These are phyloP conservation scores for Strigomonas culicis DNA, from an alignment of 208 protist species.

Conservation along the genomic window DNA sequence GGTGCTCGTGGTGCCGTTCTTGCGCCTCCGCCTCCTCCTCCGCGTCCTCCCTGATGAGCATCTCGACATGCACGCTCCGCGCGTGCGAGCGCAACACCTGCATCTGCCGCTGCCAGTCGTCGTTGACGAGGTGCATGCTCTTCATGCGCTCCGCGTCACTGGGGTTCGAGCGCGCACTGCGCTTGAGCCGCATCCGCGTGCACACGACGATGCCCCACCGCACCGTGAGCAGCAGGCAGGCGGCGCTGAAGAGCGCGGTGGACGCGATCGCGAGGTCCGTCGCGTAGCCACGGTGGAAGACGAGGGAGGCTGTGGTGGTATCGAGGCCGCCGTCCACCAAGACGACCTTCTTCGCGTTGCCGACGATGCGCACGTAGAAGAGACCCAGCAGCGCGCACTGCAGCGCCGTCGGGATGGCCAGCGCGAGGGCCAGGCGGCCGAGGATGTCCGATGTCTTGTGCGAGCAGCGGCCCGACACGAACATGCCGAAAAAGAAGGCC, in stretches of 20 bases:
- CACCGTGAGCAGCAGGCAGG: slow-evolving; percentile 22
- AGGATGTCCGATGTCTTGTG: slow-evolving; percentile 28
- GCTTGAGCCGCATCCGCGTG: slow-evolving; percentile 20
- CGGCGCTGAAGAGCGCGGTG: slow-evolving; percentile 28
- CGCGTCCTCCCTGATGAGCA: slow-evolving; percentile 20
- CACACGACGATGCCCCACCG: slow-evolving; percentile 27
- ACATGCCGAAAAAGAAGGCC: slow-evolving; percentile 23
- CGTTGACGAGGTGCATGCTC: slow-evolving; percentile 53
- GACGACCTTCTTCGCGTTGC: slow-evolving; percentile 27
- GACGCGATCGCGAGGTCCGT: slow-evolving; percentile 41
- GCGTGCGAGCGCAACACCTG: slow-evolving; percentile 57
- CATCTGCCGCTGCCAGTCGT: slow-evolving; percentile 74
- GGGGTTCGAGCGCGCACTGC: slow-evolving; percentile 18
- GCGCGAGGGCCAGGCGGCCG: slow-evolving; percentile 13
- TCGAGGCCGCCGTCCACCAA: neutral
- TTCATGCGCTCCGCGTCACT: slow-evolving; percentile 37
- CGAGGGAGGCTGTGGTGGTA: slow-evolving; percentile 2
- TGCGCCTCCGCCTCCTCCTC: neutral
- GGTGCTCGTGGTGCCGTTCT: too few species aligned
- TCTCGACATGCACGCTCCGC: slow-evolving; percentile 52
- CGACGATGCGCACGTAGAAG: slow-evolving; percentile 35
- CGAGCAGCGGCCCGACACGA: slow-evolving; percentile 32
- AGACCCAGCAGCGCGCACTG: slow-evolving; percentile 42
- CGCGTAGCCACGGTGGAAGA: slow-evolving; percentile 27
- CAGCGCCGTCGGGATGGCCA: slow-evolving; percentile 31